Conservation (phyloP, 306 rosid genomes). For the Argentina anserina region DNA sequence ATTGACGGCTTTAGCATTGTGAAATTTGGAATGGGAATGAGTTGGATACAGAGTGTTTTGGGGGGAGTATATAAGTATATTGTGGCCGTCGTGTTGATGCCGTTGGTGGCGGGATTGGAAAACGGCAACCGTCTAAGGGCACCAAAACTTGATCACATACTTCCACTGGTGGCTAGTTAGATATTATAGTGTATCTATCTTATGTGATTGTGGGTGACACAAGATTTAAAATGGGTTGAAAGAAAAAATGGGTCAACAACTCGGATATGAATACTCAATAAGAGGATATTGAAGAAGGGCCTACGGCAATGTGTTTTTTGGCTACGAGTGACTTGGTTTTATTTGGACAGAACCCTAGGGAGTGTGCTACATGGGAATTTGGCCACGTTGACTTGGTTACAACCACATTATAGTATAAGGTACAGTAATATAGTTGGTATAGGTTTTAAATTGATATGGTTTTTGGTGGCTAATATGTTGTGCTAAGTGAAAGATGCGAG, state of each 20-base stretch:
- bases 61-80: background rate
- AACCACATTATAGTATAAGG: background rate
- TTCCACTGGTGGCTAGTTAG: background rate
- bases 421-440: background rate
- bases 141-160: background rate
- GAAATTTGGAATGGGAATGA: background rate
- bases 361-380: background rate
- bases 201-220: slow-evolving; percentile 6
- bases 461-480: background rate
- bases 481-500: background rate
- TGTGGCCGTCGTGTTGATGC: background rate
- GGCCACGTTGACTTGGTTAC: slow-evolving; percentile 20
- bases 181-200: slow-evolving; percentile 5
- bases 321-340: slow-evolving; percentile 4
- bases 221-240: background rate
- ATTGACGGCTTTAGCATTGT: background rate
- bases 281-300: background rate
- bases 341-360: background rate
- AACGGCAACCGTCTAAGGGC: slow-evolving; percentile 9
- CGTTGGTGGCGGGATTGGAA: background rate
- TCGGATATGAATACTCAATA: background rate
- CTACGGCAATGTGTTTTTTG: background rate
- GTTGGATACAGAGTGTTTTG: background rate
- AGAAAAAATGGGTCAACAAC: background rate
- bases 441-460: background rate